phyloP scores from a whole-genome alignment of 2,329 filamentous ascomycete species.

The Trichoderma sp. region DNA sequence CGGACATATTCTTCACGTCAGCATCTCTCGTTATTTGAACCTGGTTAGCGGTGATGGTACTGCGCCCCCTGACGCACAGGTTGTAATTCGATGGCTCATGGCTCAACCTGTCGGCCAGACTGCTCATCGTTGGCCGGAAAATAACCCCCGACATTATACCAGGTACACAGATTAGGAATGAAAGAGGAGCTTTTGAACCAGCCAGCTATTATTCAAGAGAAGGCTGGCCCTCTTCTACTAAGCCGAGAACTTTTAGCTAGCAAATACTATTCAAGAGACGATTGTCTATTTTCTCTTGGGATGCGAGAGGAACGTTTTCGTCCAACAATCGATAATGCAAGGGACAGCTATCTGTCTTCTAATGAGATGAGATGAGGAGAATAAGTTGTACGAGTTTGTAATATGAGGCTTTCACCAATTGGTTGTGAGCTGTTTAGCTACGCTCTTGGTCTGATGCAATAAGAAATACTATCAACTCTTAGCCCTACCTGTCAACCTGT shows the following conservation, averaged over 20 bases:
- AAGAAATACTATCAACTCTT: background rate
- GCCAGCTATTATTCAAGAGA: background rate
- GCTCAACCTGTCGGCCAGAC: background rate
- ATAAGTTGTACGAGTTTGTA: background rate
- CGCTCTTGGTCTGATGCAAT: background rate
- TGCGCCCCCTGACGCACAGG: background rate
- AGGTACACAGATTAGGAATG: background rate
- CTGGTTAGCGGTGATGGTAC: background rate
- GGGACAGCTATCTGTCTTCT: background rate
- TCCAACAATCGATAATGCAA: background rate
- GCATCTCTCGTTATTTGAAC: background rate
- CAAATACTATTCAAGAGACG: too few species aligned
- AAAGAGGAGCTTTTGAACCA: background rate
- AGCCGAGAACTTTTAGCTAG: too few species aligned
- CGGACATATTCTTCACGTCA: background rate
- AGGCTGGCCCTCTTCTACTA: background rate
- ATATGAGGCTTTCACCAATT: background rate
- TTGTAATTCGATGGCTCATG: conserved; percentile 5
- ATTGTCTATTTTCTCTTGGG: background rate
- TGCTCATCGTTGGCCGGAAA: too few species aligned
- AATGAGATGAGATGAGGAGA: background rate
- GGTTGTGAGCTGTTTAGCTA: background rate
- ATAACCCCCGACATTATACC: too few species aligned
- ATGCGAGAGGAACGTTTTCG: background rate
- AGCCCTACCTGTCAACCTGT: background rate